Percentiles rank a stretch among this genome's conserved stretches.
These are phyloP conservation scores for Cladosporium sp. DNA, from an alignment of 2,329 filamentous ascomycete species.

Conservation along the genomic window DNA sequence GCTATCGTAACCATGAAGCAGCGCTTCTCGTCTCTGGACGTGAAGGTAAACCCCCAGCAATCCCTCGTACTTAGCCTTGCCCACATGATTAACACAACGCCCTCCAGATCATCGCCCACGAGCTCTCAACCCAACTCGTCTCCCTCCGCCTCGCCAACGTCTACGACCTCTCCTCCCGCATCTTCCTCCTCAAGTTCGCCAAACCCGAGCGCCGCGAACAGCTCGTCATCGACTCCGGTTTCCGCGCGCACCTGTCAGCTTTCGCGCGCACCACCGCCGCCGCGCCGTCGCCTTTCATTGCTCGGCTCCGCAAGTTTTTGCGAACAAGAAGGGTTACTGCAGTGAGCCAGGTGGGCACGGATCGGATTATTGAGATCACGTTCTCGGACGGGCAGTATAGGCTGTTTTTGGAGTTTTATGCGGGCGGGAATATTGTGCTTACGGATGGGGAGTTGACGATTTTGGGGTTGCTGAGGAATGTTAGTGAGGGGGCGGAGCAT, in stretches of 20 bases:
- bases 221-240: constrained; percentile 89
- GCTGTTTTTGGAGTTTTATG: constrained; percentile 93
- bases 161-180: constrained; percentile 93
- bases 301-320: constrained; percentile 79
- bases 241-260: constrained; percentile 89
- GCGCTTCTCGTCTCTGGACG: constrained; percentile 75
- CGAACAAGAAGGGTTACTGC: constrained; percentile 82
- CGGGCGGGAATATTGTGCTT: constrained; percentile 89
- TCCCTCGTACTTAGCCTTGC: not conserved
- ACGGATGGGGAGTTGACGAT: constrained; percentile 84
- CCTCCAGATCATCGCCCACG: constrained; percentile 87
- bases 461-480: constrained; percentile 74
- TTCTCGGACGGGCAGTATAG: constrained; percentile 90
- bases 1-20: constrained; percentile 64
- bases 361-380: constrained; percentile 86
- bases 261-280: constrained; percentile 86
- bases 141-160: constrained; percentile 85
- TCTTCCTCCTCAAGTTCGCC: constrained; percentile 92
- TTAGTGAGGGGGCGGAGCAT: constrained; percentile 78
- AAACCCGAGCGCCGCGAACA: constrained; percentile 88
- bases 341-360: constrained; percentile 84
- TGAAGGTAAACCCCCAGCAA: constrained; percentile 55
- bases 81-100: not conserved
- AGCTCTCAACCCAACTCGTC: constrained; percentile 76
- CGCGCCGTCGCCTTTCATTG: constrained; percentile 81